Conservation (phyloP, 371 early-diverging fungal species). For the Mucor racemosus region DNA sequence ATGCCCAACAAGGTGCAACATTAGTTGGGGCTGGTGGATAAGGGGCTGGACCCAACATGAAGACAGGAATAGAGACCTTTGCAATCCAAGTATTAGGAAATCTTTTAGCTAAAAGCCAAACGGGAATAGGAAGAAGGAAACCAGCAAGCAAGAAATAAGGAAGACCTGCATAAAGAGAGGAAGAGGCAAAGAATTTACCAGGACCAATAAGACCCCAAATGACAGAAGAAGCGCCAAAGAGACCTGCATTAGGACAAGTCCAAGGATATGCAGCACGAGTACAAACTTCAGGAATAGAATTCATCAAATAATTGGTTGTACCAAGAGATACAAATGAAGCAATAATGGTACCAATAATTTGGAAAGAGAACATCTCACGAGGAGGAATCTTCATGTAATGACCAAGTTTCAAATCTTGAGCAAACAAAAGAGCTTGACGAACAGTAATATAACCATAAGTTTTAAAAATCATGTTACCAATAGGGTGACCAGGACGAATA, state of each 20-base stretch:
- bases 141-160: constrained; percentile 50
- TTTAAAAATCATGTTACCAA: constrained; percentile 68
- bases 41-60: constrained; percentile 46
- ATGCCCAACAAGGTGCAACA: constrained; percentile 59
- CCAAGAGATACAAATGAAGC: constrained; percentile 61
- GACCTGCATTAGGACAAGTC: constrained; percentile 51
- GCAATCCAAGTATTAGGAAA: constrained; percentile 55
- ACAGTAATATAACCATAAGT: constrained; percentile 61
- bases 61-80: constrained; percentile 59
- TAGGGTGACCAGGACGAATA: constrained; percentile 61
- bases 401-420: constrained; percentile 63
- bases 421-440: constrained; percentile 60
- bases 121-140: constrained; percentile 54
- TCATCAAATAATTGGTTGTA: constrained; percentile 64
- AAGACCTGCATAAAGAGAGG: constrained; percentile 49
- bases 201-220: constrained; percentile 75
- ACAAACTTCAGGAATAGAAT: constrained; percentile 59
- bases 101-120: constrained; percentile 44
- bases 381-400: constrained; percentile 76
- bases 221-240: constrained; percentile 50
- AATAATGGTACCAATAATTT: constrained; percentile 63
- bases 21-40: constrained; percentile 49
- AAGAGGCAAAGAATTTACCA: constrained; percentile 56
- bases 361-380: constrained; percentile 64
- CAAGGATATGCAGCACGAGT: constrained; percentile 51